Percentiles rank a stretch among this genome's conserved stretches.
phyloP scores from a whole-genome alignment of 371 early-diverging fungal genomes.

The Actinomucor elegans region DNA sequence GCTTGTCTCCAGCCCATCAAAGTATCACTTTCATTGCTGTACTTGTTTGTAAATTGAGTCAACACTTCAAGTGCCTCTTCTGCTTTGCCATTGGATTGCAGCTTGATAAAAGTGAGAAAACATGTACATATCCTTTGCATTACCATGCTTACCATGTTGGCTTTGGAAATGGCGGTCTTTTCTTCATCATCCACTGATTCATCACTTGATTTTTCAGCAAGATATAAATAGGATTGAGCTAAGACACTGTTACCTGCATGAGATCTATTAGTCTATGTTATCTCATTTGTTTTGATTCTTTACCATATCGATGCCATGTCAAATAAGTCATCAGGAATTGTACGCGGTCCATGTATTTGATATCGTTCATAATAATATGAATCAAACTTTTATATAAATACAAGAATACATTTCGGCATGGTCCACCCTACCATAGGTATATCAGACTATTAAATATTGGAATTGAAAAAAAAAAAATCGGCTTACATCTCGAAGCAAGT shows the following conservation, averaged over 20 bases:
- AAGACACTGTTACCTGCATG: slow-evolving; percentile 17
- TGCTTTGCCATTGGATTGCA: slow-evolving; percentile 23
- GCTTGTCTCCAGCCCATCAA: slow-evolving; percentile 32
- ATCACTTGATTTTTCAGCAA: slow-evolving; percentile 14
- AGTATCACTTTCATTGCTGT: slow-evolving; percentile 24
- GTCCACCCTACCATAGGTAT: slow-evolving; percentile 13
- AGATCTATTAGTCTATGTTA: not conserved
- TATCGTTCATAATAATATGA: slow-evolving; percentile 18
- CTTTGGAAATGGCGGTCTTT: slow-evolving; percentile 23
- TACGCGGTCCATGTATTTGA: slow-evolving; percentile 20
- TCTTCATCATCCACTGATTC: slow-evolving; percentile 28
- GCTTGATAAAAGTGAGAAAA: slow-evolving; percentile 10
- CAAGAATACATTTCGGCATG: slow-evolving; percentile 20
- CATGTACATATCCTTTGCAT: not conserved
- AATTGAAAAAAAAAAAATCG: too few relatives aligned
- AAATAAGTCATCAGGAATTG: slow-evolving; percentile 19
- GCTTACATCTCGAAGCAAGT: slow-evolving; percentile 8
- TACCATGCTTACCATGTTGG: slow-evolving; percentile 24
- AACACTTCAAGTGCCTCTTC: slow-evolving; percentile 23
- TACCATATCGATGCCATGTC: slow-evolving; percentile 32
- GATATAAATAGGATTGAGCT: slow-evolving; percentile 19
- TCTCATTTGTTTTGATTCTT: not conserved
- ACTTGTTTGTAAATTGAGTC: slow-evolving; percentile 14
- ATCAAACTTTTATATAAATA: slow-evolving; percentile 12
- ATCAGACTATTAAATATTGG: not conserved